Base-by-base conservation (phyloP, 805 yeast species). In the Saturnispora hagleri region DNA sequence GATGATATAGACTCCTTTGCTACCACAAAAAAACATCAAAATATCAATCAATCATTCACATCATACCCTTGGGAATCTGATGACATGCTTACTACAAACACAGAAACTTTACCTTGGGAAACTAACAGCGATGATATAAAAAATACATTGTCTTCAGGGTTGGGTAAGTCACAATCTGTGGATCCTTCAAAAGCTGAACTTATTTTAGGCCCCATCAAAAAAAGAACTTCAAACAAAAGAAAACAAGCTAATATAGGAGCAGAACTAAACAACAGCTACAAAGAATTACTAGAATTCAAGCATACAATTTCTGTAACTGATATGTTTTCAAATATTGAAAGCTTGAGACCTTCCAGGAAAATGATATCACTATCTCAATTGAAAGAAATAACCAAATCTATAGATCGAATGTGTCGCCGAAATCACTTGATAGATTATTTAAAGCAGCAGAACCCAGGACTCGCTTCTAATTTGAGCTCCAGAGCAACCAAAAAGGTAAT, bases 211-310 rank as follows among this genome's bases (percentile, higher is more conserved):
- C 68, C 69, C n/a, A 47, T 57, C 35, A 54, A 47, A 22, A 62
- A 53, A 45, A 60, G 57, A 36, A 40, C 53, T 12, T 34, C 38
- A 24, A 43, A 41, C 46, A 38, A 44, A 45, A 38, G 47, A 47
- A 33, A 51, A n/a, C 4, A 34, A 1, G 34, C 36, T 4, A 20
- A 33, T 24, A 24, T 48, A 5, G 40, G 48, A 5, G n/a, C 64
- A 12, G 69, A 65, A 50, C 60, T 65, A 38, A 66, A 61, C 38
- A 55, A 66, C 43, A 62, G 62, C 44, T 53, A 61, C 28, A 59
- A 63, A 47, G 61, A 57, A 43, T 48, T 69, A 22, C 57, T 67
- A 60, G 60, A 62, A 3, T 68, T 66, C 55, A 57, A 62, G 51
- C 52, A 60, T 18, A 58, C 55, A 15, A 48, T 63, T 10, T 53